A percentile compares a stretch with the other conserved stretches of the same genome.
Conservation (phyloP, 352 stramenopile species). For the Globisporangium sylvaticum region DNA sequence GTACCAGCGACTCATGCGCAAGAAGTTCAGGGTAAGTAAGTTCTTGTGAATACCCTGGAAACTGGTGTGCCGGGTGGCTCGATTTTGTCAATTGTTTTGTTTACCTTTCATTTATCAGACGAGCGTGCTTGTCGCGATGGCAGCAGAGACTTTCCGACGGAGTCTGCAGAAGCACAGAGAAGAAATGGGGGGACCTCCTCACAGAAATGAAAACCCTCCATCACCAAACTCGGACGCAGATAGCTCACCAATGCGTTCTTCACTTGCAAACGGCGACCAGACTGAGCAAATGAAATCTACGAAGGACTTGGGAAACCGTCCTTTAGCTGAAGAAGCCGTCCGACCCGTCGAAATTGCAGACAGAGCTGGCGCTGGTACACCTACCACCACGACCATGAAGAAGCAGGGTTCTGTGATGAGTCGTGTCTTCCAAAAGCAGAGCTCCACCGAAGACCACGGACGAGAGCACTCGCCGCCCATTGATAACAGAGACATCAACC, state of each 20-base stretch:
- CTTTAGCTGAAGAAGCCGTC: neutral
- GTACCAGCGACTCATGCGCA: conserved; percentile 58
- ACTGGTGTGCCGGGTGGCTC: neutral
- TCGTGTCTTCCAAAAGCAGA: conserved; percentile 22
- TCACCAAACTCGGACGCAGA: neutral
- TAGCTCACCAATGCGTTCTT: neutral
- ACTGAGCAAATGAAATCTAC: no score
- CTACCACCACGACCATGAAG: no score
- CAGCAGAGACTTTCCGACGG: conserved; percentile 41
- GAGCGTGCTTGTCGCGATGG: conserved; percentile 59
- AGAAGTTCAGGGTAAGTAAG: conserved; percentile 56
- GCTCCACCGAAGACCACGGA: neutral
- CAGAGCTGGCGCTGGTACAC: neutral
- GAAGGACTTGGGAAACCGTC: neutral
- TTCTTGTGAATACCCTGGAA: neutral
- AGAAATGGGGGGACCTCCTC: neutral
- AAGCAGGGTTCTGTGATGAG: conserved; percentile 25
- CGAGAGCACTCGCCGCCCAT: neutral
- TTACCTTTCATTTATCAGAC: conserved; percentile 22
- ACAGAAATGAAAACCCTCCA: neutral
- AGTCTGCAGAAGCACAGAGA: conserved; percentile 37
- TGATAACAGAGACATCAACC: neutral
- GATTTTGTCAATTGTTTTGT: neutral
- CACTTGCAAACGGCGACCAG: neutral
- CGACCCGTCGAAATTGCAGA: neutral